These are phyloP conservation scores for Cyclotella atomus DNA, from an alignment of 108 stramenopile genomes.

Conservation along the genomic window DNA sequence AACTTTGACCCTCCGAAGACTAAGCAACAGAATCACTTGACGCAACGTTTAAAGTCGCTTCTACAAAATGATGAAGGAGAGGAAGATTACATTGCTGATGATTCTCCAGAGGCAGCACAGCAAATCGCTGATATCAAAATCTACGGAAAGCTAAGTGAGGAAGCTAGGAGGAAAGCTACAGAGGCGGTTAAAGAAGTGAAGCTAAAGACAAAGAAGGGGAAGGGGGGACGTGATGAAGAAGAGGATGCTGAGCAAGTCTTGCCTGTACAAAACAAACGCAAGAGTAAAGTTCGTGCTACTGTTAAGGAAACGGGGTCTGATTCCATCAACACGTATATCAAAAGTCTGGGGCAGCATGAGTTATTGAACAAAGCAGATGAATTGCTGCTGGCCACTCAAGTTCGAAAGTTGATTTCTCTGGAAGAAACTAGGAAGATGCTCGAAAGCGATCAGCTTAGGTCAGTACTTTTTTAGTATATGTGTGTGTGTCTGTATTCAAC, in stretches of 20 bases:
- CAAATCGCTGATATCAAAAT: slow-evolving; percentile 44
- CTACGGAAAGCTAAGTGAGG: slow-evolving; percentile 42
- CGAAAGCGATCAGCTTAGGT: slow-evolving; percentile 47
- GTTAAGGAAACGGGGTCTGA: slow-evolving; percentile 66
- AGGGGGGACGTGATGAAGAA: slow-evolving; percentile 14
- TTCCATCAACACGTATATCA: slow-evolving; percentile 56
- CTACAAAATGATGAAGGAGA: slow-evolving; percentile 46
- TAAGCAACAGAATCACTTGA: neutral
- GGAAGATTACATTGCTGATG: slow-evolving; percentile 33
- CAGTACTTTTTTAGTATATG: slow-evolving; percentile 9
- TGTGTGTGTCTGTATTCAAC: neutral
- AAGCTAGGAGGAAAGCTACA: slow-evolving; percentile 45
- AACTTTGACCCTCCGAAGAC: neutral
- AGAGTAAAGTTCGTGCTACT: slow-evolving; percentile 45
- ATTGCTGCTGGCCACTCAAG: slow-evolving; percentile 50
- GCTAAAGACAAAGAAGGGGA: neutral
- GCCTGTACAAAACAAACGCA: slow-evolving; percentile 10
- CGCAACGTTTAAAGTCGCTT: slow-evolving; percentile 29
- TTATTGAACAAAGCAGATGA: slow-evolving; percentile 57
- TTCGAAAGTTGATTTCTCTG: slow-evolving; percentile 48
- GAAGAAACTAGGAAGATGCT: slow-evolving; percentile 49
- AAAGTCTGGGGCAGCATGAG: slow-evolving; percentile 62
- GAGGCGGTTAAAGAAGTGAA: slow-evolving; percentile 22
- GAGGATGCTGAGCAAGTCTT: neutral
- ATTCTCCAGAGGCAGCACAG: slow-evolving; percentile 46